These are phyloP conservation scores for Ophiostoma ulmi DNA, from an alignment of 2,329 filamentous ascomycete genomes.

Conservation along the genomic window DNA sequence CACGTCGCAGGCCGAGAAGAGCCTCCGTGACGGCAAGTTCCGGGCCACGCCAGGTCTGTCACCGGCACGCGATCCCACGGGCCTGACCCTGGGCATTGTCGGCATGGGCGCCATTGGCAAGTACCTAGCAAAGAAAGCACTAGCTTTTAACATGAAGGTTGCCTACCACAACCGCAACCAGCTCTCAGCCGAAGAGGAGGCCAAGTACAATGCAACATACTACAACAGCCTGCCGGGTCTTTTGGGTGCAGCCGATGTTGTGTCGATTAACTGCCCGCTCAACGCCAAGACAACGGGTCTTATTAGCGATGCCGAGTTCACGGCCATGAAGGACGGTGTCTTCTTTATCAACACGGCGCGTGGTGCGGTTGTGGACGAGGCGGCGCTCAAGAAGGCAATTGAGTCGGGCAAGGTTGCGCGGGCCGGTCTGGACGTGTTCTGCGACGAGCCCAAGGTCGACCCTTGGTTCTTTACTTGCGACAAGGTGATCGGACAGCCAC, in stretches of 20 bases:
- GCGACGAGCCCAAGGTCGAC: constrained; percentile 56
- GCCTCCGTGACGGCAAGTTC: constrained; percentile 41
- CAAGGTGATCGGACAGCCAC: constrained; percentile 58
- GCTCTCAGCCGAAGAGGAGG: constrained; percentile 42
- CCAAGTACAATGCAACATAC: background rate
- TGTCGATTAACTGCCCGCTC: constrained; percentile 46
- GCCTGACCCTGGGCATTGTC: constrained; percentile 54
- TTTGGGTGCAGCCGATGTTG: constrained; percentile 44
- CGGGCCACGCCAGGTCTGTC: constrained; percentile 36
- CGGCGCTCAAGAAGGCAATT: constrained; percentile 48
- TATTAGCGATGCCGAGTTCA: constrained; percentile 47
- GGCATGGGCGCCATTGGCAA: constrained; percentile 56
- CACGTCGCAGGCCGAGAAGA: constrained; percentile 38
- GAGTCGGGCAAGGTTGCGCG: constrained; percentile 50
- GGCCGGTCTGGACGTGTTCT: constrained; percentile 54
- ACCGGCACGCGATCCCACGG: constrained; percentile 55
- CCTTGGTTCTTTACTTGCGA: constrained; percentile 55
- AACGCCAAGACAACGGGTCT: constrained; percentile 42
- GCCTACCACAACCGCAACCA: constrained; percentile 51
- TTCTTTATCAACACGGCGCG: constrained; percentile 55
- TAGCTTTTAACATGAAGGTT: constrained; percentile 51
- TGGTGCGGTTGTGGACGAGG: constrained; percentile 53
- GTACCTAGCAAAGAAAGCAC: constrained; percentile 33
- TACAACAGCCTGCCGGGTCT: constrained; percentile 36
- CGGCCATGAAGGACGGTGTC: constrained; percentile 51